Evolutionary conservation across 768 basidiomycete species (phyloP).

Genomic region (Tylopilus felleus): DNA sequence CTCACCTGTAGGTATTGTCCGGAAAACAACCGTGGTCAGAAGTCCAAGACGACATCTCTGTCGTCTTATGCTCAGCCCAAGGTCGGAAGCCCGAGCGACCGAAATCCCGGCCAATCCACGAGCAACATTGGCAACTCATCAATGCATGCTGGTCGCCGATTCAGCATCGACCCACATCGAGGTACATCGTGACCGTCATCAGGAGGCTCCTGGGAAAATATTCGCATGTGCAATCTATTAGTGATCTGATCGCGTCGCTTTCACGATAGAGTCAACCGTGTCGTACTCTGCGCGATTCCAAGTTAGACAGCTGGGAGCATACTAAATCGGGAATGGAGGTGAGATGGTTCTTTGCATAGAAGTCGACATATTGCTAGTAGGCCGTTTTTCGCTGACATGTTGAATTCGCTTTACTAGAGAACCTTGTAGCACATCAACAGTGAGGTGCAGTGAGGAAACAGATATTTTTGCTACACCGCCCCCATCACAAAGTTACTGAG

Average conservation of each 20-base stretch:
- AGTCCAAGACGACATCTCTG: not conserved
- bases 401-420: too few relatives aligned
- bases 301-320: not conserved
- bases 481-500: too few relatives aligned
- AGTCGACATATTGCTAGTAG: too few relatives aligned
- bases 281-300: too few relatives aligned
- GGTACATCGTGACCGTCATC: not conserved
- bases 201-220: not conserved
- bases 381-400: too few relatives aligned
- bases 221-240: not conserved
- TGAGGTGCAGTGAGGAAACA: too few relatives aligned
- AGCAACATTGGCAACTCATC: constrained; percentile 2
- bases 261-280: not conserved
- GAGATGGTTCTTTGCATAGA: too few relatives aligned
- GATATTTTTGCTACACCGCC: too few relatives aligned
- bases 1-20: constrained; percentile 18
- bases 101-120: not conserved
- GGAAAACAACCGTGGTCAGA: not conserved
- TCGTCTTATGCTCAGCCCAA: constrained; percentile 5
- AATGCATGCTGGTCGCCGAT: not conserved
- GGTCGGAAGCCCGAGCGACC: not conserved
- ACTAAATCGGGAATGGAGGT: too few relatives aligned
- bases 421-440: too few relatives aligned
- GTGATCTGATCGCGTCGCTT: not conserved
- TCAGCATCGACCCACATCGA: not conserved